A percentile compares a stretch with the other conserved stretches of the same genome.
phyloP scores from a whole-genome alignment of 257 asterid genomes.

The Cinchona pubescens region DNA sequence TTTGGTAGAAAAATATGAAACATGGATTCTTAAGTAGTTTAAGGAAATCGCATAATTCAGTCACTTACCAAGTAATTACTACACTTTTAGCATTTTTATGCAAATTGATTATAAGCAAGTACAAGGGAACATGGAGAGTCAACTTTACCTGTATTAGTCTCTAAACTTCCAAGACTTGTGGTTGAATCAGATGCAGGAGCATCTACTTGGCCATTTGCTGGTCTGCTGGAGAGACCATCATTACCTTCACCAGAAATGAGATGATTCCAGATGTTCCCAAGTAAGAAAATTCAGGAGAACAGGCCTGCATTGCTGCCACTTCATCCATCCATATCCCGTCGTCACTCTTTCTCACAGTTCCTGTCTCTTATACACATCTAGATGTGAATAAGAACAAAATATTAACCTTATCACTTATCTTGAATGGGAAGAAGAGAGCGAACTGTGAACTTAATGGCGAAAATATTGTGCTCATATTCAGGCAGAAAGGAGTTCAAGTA shows the following conservation, averaged over 20 bases:
- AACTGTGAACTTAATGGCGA: neutral
- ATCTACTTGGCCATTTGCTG: constrained; percentile 31
- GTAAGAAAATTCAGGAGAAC: constrained; percentile 42
- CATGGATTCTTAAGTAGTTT: neutral
- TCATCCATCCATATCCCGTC: constrained; percentile 80
- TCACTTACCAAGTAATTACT: neutral
- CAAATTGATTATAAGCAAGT: neutral
- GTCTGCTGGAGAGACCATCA: constrained; percentile 23
- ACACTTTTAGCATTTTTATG: neutral
- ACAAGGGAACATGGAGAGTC: neutral
- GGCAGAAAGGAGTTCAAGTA: neutral
- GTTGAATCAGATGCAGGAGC: constrained; percentile 41
- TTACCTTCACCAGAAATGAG: constrained; percentile 46
- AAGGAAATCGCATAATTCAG: neutral
- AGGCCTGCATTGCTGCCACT: constrained; percentile 76
- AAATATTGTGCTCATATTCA: neutral
- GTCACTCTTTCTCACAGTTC: constrained; percentile 65
- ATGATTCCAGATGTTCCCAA: constrained; percentile 51
- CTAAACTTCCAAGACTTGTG: constrained; percentile 44
- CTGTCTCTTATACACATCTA: constrained; percentile 62
- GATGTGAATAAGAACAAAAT: constrained; percentile 35
- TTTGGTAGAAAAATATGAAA: neutral
- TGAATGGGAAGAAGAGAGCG: neutral
- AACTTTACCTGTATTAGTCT: constrained; percentile 46
- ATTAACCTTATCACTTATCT: neutral